Evolutionary conservation across 257 asterid species (phyloP).

Genomic region (Solanum verrucosum): DNA sequence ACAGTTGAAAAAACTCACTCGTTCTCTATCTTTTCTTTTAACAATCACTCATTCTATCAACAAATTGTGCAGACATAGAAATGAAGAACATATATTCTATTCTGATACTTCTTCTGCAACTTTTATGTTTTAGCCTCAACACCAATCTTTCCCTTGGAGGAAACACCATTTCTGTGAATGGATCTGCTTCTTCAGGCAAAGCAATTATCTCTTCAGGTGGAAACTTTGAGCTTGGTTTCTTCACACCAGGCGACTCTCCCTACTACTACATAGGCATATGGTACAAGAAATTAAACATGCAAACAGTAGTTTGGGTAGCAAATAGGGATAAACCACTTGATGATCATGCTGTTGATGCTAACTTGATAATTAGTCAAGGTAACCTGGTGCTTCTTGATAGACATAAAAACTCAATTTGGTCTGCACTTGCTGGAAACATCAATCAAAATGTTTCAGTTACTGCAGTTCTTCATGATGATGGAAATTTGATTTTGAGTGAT

Average conservation of each 20-base stretch:
- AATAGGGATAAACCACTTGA: neutral
- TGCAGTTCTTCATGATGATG: neutral
- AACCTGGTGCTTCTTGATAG: neutral
- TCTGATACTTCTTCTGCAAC: neutral
- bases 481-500: neutral
- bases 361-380: neutral
- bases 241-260: neutral
- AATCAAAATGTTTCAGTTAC: neutral
- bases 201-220: neutral
- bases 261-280: slow-evolving; percentile 24
- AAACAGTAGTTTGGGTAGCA: neutral
- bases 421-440: neutral
- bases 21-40: no score
- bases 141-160: neutral
- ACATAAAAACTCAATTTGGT: neutral
- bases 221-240: neutral
- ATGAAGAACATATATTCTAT: neutral
- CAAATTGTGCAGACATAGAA: neutral
- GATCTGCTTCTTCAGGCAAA: neutral
- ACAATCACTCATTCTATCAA: neutral
- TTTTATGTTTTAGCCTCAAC: neutral
- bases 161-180: neutral
- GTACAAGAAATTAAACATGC: neutral
- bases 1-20: no score
- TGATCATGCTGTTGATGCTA: rapidly evolving